These are phyloP conservation scores for Alloteropsis angusta DNA, from an alignment of 202 grass and related monocot genomes.

Conservation along the genomic window DNA sequence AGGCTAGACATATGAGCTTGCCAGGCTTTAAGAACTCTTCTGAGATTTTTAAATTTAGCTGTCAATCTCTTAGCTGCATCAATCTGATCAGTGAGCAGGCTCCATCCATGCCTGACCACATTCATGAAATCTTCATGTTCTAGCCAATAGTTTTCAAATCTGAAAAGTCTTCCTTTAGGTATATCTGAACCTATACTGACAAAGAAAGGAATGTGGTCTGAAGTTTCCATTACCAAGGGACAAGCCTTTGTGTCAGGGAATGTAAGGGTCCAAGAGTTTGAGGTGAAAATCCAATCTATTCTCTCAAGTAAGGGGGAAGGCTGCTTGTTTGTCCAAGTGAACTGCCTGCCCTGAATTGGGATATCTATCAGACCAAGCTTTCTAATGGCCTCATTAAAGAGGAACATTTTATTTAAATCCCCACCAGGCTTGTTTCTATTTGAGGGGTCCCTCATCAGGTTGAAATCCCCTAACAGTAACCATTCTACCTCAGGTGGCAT, in stretches of 20 bases:
- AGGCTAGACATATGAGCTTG: fast-evolving
- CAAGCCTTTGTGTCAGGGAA: too few relatives aligned
- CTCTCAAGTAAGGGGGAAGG: fast-evolving
- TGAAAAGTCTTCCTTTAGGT: fast-evolving
- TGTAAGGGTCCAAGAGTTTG: background rate
- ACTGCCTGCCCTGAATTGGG: fast-evolving
- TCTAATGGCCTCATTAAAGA: background rate
- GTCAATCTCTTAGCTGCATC: background rate
- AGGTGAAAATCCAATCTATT: background rate
- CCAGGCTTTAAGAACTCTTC: background rate
- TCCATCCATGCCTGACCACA: background rate
- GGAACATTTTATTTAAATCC: fast-evolving
- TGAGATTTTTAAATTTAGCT: background rate
- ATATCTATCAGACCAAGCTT: fast-evolving
- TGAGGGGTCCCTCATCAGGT: fast-evolving
- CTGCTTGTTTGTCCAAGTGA: background rate
- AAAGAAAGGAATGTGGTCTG: background rate
- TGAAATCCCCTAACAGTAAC: background rate
- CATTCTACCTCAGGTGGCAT: background rate
- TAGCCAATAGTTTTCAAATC: background rate
- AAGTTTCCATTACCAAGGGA: background rate
- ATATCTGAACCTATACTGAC: fast-evolving
- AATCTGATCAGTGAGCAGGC: fast-evolving
- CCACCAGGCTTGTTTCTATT: background rate
- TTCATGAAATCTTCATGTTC: background rate